Percentiles rank a stretch among this genome's conserved stretches.
Conservation (phyloP, 306 rosid species). For the Trifolium repens region DNA sequence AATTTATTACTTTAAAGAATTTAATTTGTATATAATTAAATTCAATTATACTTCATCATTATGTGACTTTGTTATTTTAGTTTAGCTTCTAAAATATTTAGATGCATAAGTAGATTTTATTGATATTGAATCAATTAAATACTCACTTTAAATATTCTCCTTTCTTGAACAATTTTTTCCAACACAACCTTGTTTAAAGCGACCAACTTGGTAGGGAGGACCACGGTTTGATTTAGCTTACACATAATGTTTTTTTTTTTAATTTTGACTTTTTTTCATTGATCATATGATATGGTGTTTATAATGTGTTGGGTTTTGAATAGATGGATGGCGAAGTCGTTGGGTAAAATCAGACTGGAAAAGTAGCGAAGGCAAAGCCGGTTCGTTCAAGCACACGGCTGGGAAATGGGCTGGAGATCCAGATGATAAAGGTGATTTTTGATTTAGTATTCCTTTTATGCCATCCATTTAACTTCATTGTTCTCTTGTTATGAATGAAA, state of each 20-base stretch:
- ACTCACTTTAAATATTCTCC: too few species aligned
- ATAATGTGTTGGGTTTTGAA: constrained; percentile 29
- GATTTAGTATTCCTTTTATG: neutral
- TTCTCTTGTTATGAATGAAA: neutral
- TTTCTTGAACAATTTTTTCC: too few species aligned
- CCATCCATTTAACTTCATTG: neutral
- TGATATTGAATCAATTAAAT: too few species aligned
- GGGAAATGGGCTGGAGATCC: constrained; percentile 96
- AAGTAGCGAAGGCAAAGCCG: constrained; percentile 84
- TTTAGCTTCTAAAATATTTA: too few species aligned
- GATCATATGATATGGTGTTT: constrained; percentile 5
- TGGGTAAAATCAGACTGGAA: constrained; percentile 97
- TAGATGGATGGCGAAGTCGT: constrained; percentile 83
- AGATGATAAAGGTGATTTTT: constrained; percentile 78
- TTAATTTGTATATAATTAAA: neutral
- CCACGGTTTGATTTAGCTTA: neutral
- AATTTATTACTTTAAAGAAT: neutral
- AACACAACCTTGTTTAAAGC: too few species aligned
- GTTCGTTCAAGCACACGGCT: constrained; percentile 82
- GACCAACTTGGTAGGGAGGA: too few species aligned
- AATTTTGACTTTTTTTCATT: neutral
- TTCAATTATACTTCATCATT: too few species aligned
- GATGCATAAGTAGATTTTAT: too few species aligned
- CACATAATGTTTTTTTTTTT: neutral
- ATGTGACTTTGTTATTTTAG: too few species aligned